Percentiles rank a stretch among this genome's conserved stretches.
Evolutionary conservation across 140 eudicot genomes (phyloP).

Genomic region (Anethum foeniculum): DNA sequence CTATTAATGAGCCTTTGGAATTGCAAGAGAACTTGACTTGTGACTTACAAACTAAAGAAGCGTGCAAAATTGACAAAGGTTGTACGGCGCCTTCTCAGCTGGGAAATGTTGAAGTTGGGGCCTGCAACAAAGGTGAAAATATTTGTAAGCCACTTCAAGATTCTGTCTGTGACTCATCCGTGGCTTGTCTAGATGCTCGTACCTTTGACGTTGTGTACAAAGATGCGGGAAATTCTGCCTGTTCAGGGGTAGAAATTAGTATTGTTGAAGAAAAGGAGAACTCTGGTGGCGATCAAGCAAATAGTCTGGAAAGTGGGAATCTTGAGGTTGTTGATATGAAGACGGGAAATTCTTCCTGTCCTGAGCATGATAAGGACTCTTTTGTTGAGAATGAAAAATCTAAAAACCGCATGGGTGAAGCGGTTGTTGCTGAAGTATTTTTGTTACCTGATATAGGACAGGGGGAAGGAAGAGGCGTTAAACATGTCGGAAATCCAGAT

Average conservation of each 20-base stretch:
- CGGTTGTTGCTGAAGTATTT: conserved; percentile 17
- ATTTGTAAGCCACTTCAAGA: conserved; percentile 14
- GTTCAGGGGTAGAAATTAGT: conserved; percentile 23
- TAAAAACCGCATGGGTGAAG: conserved; percentile 15
- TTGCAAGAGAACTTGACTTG: conserved; percentile 10
- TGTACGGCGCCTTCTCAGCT: conserved; percentile 11
- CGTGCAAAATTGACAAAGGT: conserved; percentile 5
- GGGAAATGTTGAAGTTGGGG: conserved; percentile 8
- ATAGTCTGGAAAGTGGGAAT: not conserved
- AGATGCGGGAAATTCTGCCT: not conserved
- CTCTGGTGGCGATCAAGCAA: not conserved
- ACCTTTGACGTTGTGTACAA: conserved; percentile 10
- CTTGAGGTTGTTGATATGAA: not conserved
- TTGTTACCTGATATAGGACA: conserved; percentile 14
- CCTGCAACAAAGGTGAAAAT: conserved; percentile 5
- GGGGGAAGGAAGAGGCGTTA: conserved; percentile 20
- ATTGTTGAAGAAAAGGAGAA: conserved; percentile 16
- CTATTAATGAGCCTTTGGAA: conserved; percentile 8
- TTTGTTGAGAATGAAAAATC: conserved; percentile 11
- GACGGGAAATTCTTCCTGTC: conserved; percentile 1
- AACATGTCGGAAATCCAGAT: conserved; percentile 16
- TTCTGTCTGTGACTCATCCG: conserved; percentile 16
- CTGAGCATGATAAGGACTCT: conserved; percentile 18
- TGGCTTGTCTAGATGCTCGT: conserved; percentile 13
- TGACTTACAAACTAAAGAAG: conserved; percentile 9